Conservation (phyloP, 2,329 filamentous ascomycete species). For the Dactylellina haptotyla region DNA sequence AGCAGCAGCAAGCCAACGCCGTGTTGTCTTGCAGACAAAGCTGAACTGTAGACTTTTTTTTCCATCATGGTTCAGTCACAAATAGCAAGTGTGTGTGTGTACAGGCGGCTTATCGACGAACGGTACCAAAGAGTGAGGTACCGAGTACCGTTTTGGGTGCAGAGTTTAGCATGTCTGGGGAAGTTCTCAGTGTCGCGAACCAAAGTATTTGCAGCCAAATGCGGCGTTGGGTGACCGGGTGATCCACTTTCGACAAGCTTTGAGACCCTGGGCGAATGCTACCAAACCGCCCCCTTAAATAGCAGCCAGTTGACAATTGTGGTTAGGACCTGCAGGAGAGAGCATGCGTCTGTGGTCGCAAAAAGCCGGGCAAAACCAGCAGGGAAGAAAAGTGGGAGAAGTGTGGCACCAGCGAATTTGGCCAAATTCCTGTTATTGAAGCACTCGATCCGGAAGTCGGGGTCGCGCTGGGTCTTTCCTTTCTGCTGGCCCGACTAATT, state of each 20-base stretch:
- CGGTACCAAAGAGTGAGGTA: constrained; percentile 9
- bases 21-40: too few species aligned
- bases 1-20: too few species aligned
- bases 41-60: not conserved
- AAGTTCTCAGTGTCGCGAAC: not conserved
- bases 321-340: constrained; percentile 1
- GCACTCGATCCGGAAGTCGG: constrained; percentile 36
- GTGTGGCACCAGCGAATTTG: constrained; percentile 12
- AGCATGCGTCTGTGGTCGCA: not conserved
- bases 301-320: constrained; percentile 23
- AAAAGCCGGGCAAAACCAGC: not conserved
- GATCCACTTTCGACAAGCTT: constrained; percentile 26
- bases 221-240: constrained; percentile 11
- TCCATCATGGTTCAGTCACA: not conserved
- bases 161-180: not conserved
- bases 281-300: constrained; percentile 35
- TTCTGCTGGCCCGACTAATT: not conserved
- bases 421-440: constrained; percentile 10
- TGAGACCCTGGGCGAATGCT: constrained; percentile 24
- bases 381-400: not conserved
- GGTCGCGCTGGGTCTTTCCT: not conserved
- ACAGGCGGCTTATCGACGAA: not conserved
- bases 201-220: constrained; percentile 6
- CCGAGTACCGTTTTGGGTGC: not conserved
- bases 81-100: not conserved